Evolutionary conservation across 2,329 filamentous ascomycete genomes (phyloP), one percentile per base, ranked within the genome.

Genomic region (Cladosporium colombiae): DNA sequence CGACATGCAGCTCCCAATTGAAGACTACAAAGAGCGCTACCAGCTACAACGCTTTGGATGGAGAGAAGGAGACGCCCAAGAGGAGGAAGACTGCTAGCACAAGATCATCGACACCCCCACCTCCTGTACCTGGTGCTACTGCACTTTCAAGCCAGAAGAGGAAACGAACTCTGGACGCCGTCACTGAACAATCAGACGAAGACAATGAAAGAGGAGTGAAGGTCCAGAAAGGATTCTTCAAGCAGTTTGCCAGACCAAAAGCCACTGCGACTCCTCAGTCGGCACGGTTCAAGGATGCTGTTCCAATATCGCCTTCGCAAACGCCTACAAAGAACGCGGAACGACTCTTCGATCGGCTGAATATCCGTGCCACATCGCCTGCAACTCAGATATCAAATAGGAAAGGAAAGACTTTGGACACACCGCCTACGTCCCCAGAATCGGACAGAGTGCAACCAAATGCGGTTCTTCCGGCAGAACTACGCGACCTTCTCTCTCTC

Each of bases 401-500:
- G 18, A 65, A 69, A 44, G 62, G 70, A 52, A 52, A 67, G 7
- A 69, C 69, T 5, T 71, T 73, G 56, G 70, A 74, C 37, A 78
- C 74, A n/a, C 76, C 76, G 13, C 76, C 75, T 16, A 65, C 70
- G 16, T 76, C 74, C 16, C 75, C 75, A 18, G 64, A 73, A 35
- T 50, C 67, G 25, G 64, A 70, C 11, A 65, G 69, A 25, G 53
- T 63, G 7, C 67, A 70, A 35, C 53, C 69, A 29, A 59, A 68
- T 50, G 49, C 68, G 1, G 65, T 70, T 16, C 73, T 82, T 58
- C 81, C 81, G 5, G 67, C 70, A 44, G 78, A 79, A 66, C 73
- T 83, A 10, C 74, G 79, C 65, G 79, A 81, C 59, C 76, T 83
- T 50, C 76, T 79, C 58, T 71, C 73, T n/a, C 75, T 84, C 8